These are phyloP conservation scores for Trichomonas vaginalis DNA, from an alignment of 208 protist genomes.

Conservation along the genomic window DNA sequence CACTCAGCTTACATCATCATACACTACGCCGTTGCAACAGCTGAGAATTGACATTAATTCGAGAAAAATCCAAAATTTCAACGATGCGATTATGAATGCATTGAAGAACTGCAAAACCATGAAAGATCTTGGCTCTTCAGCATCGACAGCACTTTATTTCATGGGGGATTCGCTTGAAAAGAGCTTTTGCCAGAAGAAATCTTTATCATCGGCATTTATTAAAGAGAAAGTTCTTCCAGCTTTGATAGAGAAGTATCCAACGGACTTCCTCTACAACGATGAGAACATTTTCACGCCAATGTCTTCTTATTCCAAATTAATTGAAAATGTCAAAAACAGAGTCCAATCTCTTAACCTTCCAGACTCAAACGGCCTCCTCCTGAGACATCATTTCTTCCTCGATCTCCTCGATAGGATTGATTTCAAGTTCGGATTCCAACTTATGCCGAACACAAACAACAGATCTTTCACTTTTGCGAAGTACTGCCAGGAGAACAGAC, in stretches of 20 bases:
- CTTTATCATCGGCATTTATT: not conserved
- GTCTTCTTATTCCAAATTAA: not conserved
- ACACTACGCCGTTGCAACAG: not conserved
- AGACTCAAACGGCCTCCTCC: not conserved
- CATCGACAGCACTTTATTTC: not conserved
- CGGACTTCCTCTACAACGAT: not conserved
- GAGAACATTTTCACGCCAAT: not conserved
- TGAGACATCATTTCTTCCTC: not conserved
- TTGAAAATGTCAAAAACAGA: not conserved
- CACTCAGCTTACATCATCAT: not conserved
- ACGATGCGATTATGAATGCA: not conserved
- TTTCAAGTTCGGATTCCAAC: not conserved
- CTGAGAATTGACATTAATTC: not conserved
- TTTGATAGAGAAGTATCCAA: not conserved
- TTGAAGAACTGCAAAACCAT: not conserved
- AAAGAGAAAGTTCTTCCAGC: not conserved
- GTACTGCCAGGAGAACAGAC: not conserved
- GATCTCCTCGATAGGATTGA: not conserved
- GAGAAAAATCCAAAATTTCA: not conserved
- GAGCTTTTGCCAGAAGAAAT: not conserved
- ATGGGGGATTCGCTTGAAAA: not conserved
- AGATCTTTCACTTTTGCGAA: not conserved
- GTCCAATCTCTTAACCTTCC: not conserved
- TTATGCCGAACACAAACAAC: not conserved
- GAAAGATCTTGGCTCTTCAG: not conserved